These are phyloP conservation scores for Ogataea trehaloabstinens DNA, from an alignment of 805 yeast genomes.

Conservation along the genomic window DNA sequence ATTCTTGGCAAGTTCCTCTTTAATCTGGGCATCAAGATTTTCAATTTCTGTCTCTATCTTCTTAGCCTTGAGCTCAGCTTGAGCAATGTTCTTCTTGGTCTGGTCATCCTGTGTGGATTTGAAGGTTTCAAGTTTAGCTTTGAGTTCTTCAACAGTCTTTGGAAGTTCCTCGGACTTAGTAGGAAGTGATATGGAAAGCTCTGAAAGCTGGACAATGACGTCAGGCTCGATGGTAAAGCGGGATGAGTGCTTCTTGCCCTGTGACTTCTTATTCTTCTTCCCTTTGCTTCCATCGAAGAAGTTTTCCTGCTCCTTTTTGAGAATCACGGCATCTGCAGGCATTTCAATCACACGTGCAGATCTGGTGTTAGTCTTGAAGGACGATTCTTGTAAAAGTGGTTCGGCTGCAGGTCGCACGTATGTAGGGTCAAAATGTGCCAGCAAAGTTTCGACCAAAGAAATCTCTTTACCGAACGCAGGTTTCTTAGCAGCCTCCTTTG, in stretches of 20 bases:
- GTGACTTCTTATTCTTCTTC: slow-evolving; percentile 50
- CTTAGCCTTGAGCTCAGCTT: slow-evolving; percentile 75
- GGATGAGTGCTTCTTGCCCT: slow-evolving; percentile 31
- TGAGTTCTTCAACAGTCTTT: slow-evolving; percentile 60
- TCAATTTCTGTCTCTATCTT: slow-evolving; percentile 52
- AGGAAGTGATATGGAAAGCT: slow-evolving; percentile 78
- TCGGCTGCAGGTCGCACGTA: slow-evolving; percentile 57
- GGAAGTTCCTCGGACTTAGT: slow-evolving; percentile 69
- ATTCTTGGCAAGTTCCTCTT: slow-evolving; percentile 19
- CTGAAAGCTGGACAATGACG: slow-evolving; percentile 71
- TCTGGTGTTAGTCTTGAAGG: slow-evolving; percentile 13
- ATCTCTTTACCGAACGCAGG: slow-evolving; percentile 88
- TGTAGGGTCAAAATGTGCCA: slow-evolving; percentile 74
- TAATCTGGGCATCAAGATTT: slow-evolving; percentile 28
- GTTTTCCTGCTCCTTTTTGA: slow-evolving; percentile 59
- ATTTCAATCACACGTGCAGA: slow-evolving; percentile 51
- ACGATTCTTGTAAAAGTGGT: slow-evolving; percentile 12
- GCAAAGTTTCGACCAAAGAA: slow-evolving; percentile 66
- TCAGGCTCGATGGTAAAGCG: slow-evolving; percentile 78
- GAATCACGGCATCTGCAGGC: slow-evolving; percentile 62
- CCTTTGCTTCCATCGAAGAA: slow-evolving; percentile 53
- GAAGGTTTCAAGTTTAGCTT: slow-evolving; percentile 68
- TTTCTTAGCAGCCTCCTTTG: slow-evolving; percentile 62
- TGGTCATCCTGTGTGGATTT: slow-evolving; percentile 73
- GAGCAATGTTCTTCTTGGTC: slow-evolving; percentile 71